phyloP scores from a whole-genome alignment of 1,284 basidiomycete species.

The Ustilago crameri region DNA sequence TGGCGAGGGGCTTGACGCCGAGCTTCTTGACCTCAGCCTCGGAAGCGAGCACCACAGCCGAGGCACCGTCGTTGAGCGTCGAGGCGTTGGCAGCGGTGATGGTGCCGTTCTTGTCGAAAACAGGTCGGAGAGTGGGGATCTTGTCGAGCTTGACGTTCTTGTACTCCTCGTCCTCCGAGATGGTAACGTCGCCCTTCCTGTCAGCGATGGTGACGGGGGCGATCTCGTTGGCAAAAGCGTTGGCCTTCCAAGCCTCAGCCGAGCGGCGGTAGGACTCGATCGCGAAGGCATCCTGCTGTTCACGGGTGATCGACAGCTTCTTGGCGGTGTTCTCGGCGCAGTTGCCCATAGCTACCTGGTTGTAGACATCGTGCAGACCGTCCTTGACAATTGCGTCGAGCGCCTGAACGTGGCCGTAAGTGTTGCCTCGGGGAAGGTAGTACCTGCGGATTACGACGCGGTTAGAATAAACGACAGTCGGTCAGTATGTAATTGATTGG shows the following conservation, averaged over 20 bases:
- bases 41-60: conserved; percentile 69
- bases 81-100: conserved; percentile 71
- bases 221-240: conserved; percentile 87
- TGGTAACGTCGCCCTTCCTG: conserved; percentile 85
- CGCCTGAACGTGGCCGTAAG: conserved; percentile 88
- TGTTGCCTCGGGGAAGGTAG: conserved; percentile 86
- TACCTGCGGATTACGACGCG: conserved; percentile 73
- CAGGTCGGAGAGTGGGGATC: conserved; percentile 68
- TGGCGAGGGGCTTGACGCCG: conserved; percentile 69
- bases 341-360: conserved; percentile 59
- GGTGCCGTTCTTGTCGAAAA: conserved; percentile 70
- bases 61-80: conserved; percentile 70
- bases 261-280: conserved; percentile 95
- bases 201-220: conserved; percentile 80
- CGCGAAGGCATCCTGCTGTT: conserved; percentile 75
- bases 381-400: conserved; percentile 90
- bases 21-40: conserved; percentile 65
- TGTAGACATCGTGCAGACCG: conserved; percentile 74
- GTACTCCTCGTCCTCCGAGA: conserved; percentile 97
- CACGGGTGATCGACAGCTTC: conserved; percentile 68
- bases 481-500: too few relatives aligned
- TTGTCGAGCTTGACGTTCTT: conserved; percentile 72
- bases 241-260: conserved; percentile 86
- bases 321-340: conserved; percentile 70
- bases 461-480: neutral